Conservation (phyloP, 148 eudicot species). For the Rhododendron molle region DNA sequence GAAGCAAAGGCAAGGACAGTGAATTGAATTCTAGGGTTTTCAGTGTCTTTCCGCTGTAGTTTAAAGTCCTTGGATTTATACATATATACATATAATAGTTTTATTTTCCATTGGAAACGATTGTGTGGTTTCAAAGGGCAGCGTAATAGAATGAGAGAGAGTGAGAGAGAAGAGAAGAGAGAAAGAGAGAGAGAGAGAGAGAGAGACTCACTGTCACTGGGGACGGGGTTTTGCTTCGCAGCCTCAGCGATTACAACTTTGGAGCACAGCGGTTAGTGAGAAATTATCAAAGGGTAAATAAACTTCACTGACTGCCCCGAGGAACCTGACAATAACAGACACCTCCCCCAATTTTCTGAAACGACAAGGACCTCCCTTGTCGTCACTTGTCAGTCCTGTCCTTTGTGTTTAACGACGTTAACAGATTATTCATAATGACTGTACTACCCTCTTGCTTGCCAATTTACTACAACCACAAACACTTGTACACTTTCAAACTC, state of each 20-base stretch:
- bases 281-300: no score
- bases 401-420: background rate
- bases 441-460: background rate
- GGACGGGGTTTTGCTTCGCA: background rate
- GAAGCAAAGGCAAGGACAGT: background rate
- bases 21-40: slow-evolving; percentile 15
- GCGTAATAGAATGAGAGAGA: background rate
- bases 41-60: background rate
- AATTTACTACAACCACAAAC: no score
- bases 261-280: no score
- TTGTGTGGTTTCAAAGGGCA: slow-evolving; percentile 3
- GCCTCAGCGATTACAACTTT: background rate
- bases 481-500: background rate
- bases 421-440: background rate
- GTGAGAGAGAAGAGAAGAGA: background rate
- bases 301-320: no score
- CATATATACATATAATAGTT: background rate
- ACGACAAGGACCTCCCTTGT: no score
- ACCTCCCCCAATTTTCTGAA: no score
- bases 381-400: no score
- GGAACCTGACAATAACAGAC: no score
- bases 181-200: slow-evolving; percentile 7
- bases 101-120: slow-evolving; percentile 6
- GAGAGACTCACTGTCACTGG: background rate
- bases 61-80: background rate